These are phyloP conservation scores for Podila epigama DNA, from an alignment of 192 early-diverging fungal genomes.

Conservation along the genomic window DNA sequence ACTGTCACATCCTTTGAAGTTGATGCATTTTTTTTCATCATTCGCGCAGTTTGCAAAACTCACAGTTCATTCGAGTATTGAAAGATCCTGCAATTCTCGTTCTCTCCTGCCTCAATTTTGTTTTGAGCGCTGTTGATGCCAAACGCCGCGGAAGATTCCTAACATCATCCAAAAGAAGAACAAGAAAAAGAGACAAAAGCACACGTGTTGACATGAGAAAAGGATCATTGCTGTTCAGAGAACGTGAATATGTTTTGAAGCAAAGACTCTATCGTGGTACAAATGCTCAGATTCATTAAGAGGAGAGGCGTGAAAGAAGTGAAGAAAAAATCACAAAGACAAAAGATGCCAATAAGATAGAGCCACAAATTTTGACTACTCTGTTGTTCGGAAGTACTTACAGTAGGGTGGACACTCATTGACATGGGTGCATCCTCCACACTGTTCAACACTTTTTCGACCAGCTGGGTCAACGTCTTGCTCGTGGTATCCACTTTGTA, in stretches of 20 bases:
- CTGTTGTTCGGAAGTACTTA: conserved; percentile 27
- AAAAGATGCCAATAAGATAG: not conserved
- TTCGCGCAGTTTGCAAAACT: too few species aligned
- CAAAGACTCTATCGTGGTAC: too few species aligned
- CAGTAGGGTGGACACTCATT: conserved; percentile 80
- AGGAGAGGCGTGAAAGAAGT: not conserved
- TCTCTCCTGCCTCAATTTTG: conserved; percentile 71
- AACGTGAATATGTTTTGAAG: too few species aligned
- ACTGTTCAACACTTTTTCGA: conserved; percentile 54
- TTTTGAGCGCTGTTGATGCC: conserved; percentile 76
- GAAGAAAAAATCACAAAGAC: not conserved
- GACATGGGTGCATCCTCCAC: conserved; percentile 89
- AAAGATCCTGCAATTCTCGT: conserved; percentile 84
- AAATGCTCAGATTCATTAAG: not conserved
- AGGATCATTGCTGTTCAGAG: not conserved
- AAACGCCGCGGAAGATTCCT: conserved; percentile 67
- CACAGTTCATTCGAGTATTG: conserved; percentile 60
- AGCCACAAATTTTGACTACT: not conserved
- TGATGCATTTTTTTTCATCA: not conserved
- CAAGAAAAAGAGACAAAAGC: not conserved
- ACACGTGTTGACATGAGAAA: not conserved
- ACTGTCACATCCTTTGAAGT: not conserved
- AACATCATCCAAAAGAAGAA: not conserved
- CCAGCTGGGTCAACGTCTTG: conserved; percentile 27
- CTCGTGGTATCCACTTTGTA: conserved; percentile 57